phyloP scores from a whole-genome alignment of 2,329 filamentous ascomycete species.

The Alternaria sp. region DNA sequence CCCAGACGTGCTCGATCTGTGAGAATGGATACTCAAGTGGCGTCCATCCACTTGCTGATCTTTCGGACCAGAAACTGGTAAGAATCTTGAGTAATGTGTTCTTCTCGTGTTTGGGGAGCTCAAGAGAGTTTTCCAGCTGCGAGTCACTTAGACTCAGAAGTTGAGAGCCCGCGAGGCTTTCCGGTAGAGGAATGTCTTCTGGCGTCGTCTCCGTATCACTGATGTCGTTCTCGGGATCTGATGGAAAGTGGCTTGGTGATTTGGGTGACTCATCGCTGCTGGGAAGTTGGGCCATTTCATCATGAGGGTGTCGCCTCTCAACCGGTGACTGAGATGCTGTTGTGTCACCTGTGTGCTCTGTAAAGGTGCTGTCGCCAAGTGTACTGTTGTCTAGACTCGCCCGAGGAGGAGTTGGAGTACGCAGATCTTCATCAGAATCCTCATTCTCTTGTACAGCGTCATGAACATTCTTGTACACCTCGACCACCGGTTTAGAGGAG shows the following conservation, averaged over 20 bases:
- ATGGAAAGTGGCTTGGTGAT: conserved; percentile 51
- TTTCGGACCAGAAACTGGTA: conserved; percentile 97
- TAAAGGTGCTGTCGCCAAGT: conserved; percentile 44
- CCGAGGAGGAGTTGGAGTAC: conserved; percentile 38
- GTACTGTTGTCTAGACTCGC: conserved; percentile 47
- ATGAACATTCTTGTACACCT: conserved; percentile 92
- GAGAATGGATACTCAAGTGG: conserved; percentile 87
- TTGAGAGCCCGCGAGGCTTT: conserved; percentile 63
- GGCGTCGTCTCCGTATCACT: conserved; percentile 77
- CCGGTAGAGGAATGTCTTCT: conserved; percentile 70
- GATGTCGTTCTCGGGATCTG: conserved; percentile 57
- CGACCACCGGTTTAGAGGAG: conserved; percentile 92
- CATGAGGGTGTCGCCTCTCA: conserved; percentile 35
- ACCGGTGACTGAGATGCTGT: conserved; percentile 45
- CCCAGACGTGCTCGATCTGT: conserved; percentile 89
- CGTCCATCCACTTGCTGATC: conserved; percentile 93
- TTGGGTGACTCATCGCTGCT: conserved; percentile 35
- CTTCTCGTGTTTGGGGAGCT: conserved; percentile 91
- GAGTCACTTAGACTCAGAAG: conserved; percentile 60
- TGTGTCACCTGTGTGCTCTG: conserved; percentile 37
- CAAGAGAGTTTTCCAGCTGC: conserved; percentile 66
- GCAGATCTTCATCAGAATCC: conserved; percentile 67
- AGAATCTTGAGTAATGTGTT: conserved; percentile 93
- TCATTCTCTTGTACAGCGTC: conserved; percentile 87
- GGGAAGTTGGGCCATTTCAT: conserved; percentile 17